Conservation (phyloP, 1,284 basidiomycete species). For the Prillingera fragicola region DNA sequence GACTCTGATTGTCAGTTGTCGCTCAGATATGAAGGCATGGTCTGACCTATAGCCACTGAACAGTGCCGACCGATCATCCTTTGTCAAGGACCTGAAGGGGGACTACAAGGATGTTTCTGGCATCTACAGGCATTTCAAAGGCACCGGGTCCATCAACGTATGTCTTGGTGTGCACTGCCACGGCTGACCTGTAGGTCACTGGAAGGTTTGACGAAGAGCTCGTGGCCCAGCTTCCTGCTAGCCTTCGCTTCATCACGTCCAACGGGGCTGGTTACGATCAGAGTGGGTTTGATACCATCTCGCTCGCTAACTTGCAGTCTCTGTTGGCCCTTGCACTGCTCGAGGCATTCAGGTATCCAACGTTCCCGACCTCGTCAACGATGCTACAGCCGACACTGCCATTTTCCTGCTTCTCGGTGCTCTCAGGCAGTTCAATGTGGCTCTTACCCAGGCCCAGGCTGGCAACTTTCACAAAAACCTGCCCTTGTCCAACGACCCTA, state of each 20-base stretch:
- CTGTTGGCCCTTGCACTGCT: conserved; percentile 64
- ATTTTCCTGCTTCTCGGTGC: conserved; percentile 73
- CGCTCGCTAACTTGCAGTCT: conserved; percentile 27
- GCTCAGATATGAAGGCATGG: neutral
- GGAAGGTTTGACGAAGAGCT: conserved; percentile 26
- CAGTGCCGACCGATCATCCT: conserved; percentile 18
- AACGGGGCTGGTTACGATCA: conserved; percentile 34
- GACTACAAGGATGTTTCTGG: conserved; percentile 19
- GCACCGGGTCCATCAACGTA: conserved; percentile 24
- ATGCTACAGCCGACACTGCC: conserved; percentile 79
- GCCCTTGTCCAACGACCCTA: conserved; percentile 17
- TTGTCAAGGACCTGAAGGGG: conserved; percentile 18
- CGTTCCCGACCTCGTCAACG: conserved; percentile 78
- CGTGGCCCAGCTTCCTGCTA: conserved; percentile 11
- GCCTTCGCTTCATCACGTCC: conserved; percentile 20
- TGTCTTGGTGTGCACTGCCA: neutral
- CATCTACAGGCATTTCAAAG: conserved; percentile 32
- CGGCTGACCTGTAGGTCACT: conserved; percentile 16
- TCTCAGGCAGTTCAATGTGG: conserved; percentile 64
- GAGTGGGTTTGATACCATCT: conserved; percentile 19
- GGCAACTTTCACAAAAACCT: conserved; percentile 54
- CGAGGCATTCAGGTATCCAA: conserved; percentile 72
- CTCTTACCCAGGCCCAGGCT: conserved; percentile 58
- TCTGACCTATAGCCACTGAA: conserved; percentile 11
- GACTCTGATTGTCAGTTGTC: conserved; percentile 16